Evolutionary conservation across 257 asterid species (phyloP), one percentile per base, ranked within the genome.

Genomic region (Solanum bukasovii): DNA sequence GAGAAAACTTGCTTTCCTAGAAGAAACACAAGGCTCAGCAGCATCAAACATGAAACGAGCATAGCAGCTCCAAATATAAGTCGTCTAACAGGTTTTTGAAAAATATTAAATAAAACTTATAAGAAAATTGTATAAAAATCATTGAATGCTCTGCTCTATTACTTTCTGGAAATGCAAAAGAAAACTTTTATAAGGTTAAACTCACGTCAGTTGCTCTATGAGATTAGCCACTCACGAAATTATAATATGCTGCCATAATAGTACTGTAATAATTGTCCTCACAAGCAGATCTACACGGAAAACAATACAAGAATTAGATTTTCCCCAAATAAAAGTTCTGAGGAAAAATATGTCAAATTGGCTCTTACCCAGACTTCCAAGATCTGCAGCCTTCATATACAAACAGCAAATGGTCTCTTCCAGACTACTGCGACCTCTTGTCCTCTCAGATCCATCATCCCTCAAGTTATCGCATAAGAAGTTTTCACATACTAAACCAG

Each of bases 181-280:
- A 27, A 67, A 42, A 27, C 71, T 42, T 65, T 70, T 67, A 20
- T 56, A 87, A 63, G 44, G 83, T 70, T 65, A 87, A 29, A 89
- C 98, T 89, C 93, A 96, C 99, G 88, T 96, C 96, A 88, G 98
- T 96, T 90, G 96, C 94, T 91, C 96, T 92, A 91, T 91, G 94
- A 74, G 99, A 93, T 40, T 88, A 96, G 90, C 98, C 98, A 96
- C 88, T 91, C 92, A 93, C 98, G 89, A 96, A 95, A 81, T 91
- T 86, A 63, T 34, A 88, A 91, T 96, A 94, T 78, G 98, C 98
- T 37, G 42, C 42, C 88, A 90, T 88, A 89, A 88, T 86, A 87
- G 84, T 65, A 83, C 42, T 87, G 87, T 87, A 72, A 87, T 70
- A 91, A 84, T 91, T 95, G 88, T 90, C 93, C 90, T 86, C 92